phyloP scores from a whole-genome alignment of 2,329 filamentous ascomycete species.

The Ascosphaera apis region DNA sequence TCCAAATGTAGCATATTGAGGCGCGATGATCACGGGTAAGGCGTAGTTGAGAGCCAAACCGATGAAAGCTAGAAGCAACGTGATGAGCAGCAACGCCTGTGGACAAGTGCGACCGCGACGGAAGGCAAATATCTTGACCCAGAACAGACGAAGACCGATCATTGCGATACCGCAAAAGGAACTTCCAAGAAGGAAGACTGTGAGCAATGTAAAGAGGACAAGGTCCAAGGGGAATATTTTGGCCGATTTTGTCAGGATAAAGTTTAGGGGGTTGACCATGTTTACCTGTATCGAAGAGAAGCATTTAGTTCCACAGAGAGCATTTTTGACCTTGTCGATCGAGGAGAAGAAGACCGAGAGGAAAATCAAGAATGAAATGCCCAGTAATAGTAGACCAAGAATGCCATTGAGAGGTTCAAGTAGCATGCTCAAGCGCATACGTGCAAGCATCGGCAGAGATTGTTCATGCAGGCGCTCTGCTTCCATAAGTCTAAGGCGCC shows the following conservation, averaged over 20 bases:
- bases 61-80: conserved; percentile 73
- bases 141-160: conserved; percentile 86
- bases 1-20: conserved; percentile 84
- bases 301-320: conserved; percentile 69
- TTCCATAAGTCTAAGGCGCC: conserved; percentile 66
- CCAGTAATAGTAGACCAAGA: conserved; percentile 46
- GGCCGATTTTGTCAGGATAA: conserved; percentile 58
- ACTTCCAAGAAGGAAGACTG: conserved; percentile 70
- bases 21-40: conserved; percentile 78
- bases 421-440: not conserved
- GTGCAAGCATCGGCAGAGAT: conserved; percentile 1
- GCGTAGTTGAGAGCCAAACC: conserved; percentile 83
- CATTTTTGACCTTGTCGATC: conserved; percentile 93
- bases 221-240: conserved; percentile 84
- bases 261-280: conserved; percentile 90
- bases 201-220: conserved; percentile 60
- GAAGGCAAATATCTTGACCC: conserved; percentile 82
- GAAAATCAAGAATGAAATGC: conserved; percentile 56
- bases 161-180: conserved; percentile 69
- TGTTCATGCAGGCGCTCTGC: conserved; percentile 33
- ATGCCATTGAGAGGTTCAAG: not conserved
- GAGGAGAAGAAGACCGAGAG: conserved; percentile 84
- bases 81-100: conserved; percentile 75
- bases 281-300: conserved; percentile 77
- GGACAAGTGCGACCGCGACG: conserved; percentile 72